Evolutionary conservation across 2,329 filamentous ascomycete species (phyloP).

Genomic region (Arthrobotrys sinensis): DNA sequence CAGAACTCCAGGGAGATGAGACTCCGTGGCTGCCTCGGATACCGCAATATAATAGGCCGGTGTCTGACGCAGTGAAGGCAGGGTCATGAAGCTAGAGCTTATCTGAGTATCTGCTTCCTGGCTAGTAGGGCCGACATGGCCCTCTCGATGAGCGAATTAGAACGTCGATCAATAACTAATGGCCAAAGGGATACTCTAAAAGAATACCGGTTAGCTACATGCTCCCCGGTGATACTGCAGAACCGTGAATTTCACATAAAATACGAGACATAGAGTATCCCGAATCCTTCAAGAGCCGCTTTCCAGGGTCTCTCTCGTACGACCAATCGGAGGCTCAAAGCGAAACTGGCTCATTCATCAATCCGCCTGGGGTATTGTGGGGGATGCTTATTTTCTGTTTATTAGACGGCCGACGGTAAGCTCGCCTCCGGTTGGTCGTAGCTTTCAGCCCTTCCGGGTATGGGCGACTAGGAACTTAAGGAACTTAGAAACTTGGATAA

Average conservation of each 20-base stretch:
- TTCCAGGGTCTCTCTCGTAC: background rate
- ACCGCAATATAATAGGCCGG: background rate
- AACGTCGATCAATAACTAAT: background rate
- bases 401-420: constrained; percentile 7
- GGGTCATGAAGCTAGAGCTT: constrained; percentile 5
- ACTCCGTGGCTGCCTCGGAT: constrained; percentile 10
- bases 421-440: constrained; percentile 9
- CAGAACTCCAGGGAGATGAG: background rate
- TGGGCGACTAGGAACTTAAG: constrained; percentile 25
- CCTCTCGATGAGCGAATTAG: constrained; percentile 32
- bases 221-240: background rate
- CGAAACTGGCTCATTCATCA: background rate
- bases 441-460: constrained; percentile 35
- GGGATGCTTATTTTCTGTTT: constrained; percentile 13
- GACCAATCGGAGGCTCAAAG: background rate
- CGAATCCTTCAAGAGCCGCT: constrained; percentile 2
- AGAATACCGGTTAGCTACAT: background rate
- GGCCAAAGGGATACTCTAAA: background rate
- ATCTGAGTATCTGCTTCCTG: background rate
- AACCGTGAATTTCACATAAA: background rate
- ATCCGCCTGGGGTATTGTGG: constrained; percentile 1
- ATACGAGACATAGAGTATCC: background rate
- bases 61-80: background rate
- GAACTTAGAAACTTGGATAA: background rate
- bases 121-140: background rate